Conservation (phyloP, 768 basidiomycete species). For the Boletus tylopilopsis region DNA sequence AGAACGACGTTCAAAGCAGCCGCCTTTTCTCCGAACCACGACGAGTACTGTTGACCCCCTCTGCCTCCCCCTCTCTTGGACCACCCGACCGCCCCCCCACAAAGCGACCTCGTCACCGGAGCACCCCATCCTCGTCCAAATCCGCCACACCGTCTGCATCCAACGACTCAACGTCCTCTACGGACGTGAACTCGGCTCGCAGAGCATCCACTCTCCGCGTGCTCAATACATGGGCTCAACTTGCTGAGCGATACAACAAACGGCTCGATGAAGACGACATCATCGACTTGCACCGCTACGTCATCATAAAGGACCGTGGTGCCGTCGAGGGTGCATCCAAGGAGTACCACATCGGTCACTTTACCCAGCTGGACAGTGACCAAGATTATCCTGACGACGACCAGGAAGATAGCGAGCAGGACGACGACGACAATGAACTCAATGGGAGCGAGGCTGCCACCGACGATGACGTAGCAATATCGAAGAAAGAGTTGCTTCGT, state of each 20-base stretch:
- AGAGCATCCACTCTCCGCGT: slow-evolving; percentile 52
- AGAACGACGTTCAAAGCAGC: not conserved
- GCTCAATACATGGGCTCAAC: slow-evolving; percentile 59
- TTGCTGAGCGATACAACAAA: slow-evolving; percentile 65
- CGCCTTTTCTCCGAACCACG: slow-evolving; percentile 13
- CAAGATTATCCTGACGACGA: slow-evolving; percentile 38
- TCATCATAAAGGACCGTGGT: slow-evolving; percentile 69
- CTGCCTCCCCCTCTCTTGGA: slow-evolving; percentile 27
- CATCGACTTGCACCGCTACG: slow-evolving; percentile 58
- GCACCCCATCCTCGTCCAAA: slow-evolving; percentile 42
- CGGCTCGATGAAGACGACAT: slow-evolving; percentile 78
- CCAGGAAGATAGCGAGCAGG: slow-evolving; percentile 44
- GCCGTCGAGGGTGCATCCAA: slow-evolving; percentile 45
- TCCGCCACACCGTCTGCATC: slow-evolving; percentile 33
- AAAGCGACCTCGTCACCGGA: slow-evolving; percentile 48
- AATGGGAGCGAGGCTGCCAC: slow-evolving; percentile 36
- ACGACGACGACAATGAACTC: slow-evolving; percentile 56
- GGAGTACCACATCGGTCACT: slow-evolving; percentile 49
- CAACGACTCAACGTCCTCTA: slow-evolving; percentile 23
- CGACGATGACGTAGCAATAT: slow-evolving; percentile 28
- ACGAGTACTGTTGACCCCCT: slow-evolving; percentile 22
- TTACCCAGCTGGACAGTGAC: slow-evolving; percentile 39
- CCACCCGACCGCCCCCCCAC: slow-evolving; percentile 38
- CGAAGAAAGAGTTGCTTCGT: slow-evolving; percentile 30
- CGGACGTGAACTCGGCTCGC: slow-evolving; percentile 52